These are phyloP conservation scores for Amyloporia xantha DNA, from an alignment of 768 basidiomycete genomes.

Conservation along the genomic window DNA sequence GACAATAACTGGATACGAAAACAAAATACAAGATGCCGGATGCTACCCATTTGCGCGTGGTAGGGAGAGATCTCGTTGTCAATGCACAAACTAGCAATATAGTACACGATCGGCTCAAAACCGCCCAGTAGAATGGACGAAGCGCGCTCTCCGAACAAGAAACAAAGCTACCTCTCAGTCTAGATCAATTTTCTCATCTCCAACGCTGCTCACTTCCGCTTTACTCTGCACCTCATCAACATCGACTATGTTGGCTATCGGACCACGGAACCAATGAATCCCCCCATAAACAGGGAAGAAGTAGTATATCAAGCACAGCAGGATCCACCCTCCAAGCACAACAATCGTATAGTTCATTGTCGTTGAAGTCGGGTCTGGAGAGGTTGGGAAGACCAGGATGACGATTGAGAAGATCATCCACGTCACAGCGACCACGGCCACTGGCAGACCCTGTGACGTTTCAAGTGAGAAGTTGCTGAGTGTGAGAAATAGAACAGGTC, in stretches of 20 bases:
- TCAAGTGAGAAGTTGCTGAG: background rate
- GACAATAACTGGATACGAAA: too few species aligned
- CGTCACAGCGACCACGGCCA: slow-evolving; percentile 26
- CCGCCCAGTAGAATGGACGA: too few species aligned
- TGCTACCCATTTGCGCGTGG: too few species aligned
- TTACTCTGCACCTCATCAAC: slow-evolving; percentile 1
- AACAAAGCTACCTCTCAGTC: background rate
- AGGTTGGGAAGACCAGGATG: slow-evolving; percentile 30
- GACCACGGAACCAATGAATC: slow-evolving; percentile 23
- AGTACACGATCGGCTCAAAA: too few species aligned
- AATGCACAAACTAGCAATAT: too few species aligned
- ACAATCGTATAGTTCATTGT: slow-evolving; percentile 36
- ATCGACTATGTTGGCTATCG: slow-evolving; percentile 20
- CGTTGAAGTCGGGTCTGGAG: slow-evolving; percentile 23
- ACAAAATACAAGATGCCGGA: too few species aligned
- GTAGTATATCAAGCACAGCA: slow-evolving; percentile 31
- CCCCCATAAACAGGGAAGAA: slow-evolving; percentile 27
- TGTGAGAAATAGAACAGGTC: slow-evolving; percentile 1
- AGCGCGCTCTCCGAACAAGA: background rate
- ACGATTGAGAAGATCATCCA: slow-evolving; percentile 33
- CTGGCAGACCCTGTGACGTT: slow-evolving; percentile 21
- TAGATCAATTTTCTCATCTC: background rate
- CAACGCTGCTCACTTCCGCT: background rate
- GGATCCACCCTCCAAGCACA: slow-evolving; percentile 28
- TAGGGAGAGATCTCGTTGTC: too few species aligned